Evolutionary conservation across 768 basidiomycete genomes (phyloP), one percentile per base, ranked within the genome.

Genomic region (Pholiota molesta): DNA sequence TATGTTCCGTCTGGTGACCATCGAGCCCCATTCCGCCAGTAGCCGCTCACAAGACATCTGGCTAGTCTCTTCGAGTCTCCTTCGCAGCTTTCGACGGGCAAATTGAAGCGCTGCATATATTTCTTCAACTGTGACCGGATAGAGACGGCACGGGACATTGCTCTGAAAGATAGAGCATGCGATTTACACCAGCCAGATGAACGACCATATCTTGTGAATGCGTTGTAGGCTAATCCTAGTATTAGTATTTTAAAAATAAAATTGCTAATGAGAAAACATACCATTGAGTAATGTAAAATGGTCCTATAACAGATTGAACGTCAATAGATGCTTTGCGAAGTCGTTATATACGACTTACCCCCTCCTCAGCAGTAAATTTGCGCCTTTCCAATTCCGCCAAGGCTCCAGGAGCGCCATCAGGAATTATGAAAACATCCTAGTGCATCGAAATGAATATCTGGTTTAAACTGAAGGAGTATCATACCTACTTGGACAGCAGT

Each of bases 331-430:
- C 7, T 29, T 21, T 11, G 26, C 9, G 5, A 31, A n/a, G 10
- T 26, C 35, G 17, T 21, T 19, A 31, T 8, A 19, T 58, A 21
- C 8, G n/a, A 77, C 84, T 69, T 62, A 95, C 95, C 69, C 97
- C 97, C 85, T 99, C 97, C 75, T 99, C 96, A 0, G 96, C 95
- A 0, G 95, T 99, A 69, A 99, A 99, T 72, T 99, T 99, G 60
- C 97, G 79, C 55, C 95, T 82, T 74, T 99, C 96, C 14, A 99
- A 78, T 74, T 99, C 97, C 3, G 92, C 95, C 33, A 94, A 72
- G 1, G 94, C 94, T 13, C 94, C 94, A 5, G 86, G 83, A 8
- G 90, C 87, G 5, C 95, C 95, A 2, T 95, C 92, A 3, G 91
- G 89, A 59, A 93, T 92, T 26, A 96, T 74, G 72, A 99, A 99